Base-by-base conservation (phyloP, 768 basidiomycete genomes). In the Hysterangium stoloniferum region DNA sequence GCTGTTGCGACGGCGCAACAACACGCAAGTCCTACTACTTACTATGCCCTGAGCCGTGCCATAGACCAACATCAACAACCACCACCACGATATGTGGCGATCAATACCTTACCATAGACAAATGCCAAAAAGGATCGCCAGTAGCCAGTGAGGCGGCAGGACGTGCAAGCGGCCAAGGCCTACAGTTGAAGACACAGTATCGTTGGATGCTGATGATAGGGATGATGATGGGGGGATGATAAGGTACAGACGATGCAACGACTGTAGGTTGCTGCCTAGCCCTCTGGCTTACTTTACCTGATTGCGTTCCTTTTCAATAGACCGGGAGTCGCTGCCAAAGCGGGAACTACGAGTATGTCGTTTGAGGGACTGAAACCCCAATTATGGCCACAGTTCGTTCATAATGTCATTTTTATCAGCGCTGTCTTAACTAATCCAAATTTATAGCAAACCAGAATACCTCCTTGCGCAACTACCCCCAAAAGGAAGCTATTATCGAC, bases 401-500 rank as follows among this genome's bases (percentile, higher is more conserved):
- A 37, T 45, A 24, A 17, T 43, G 25, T 45, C 20, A 6, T n/a
- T 19, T 48, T 37, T 32, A n/a, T 50, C 9, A n/a, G n/a, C n/a
- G n/a, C n/a, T 24, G 32, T 48, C 50, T 40, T 48, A 31, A 22
- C 44, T 47, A 41, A n/a, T n/a, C 8, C 41, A 42, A 25, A 22
- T 13, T 43, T 32, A 55, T 42, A 92, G 88, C 61, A 90, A 90
- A 70, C 79, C 86, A 52, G 89, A 91, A 60, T 89, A 89, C 61
- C 72, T 92, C 15, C 76, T 91, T 22, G 85, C 86, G 4, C 86
- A 91, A 62, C 82, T 92, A 55, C 77, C 82, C n/a, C 48, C 88
- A 92, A 68, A 92, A 92, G 69, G 88, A 92, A 68, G 72, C 79
- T 17, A 84, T 91, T 57, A 91, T 92, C 57, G 85, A 89, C 55